Percentiles rank a stretch among this genome's conserved stretches.
Evolutionary conservation across 139 green algal genomes (phyloP).

Genomic region (Astrephomene gubernaculifera): DNA sequence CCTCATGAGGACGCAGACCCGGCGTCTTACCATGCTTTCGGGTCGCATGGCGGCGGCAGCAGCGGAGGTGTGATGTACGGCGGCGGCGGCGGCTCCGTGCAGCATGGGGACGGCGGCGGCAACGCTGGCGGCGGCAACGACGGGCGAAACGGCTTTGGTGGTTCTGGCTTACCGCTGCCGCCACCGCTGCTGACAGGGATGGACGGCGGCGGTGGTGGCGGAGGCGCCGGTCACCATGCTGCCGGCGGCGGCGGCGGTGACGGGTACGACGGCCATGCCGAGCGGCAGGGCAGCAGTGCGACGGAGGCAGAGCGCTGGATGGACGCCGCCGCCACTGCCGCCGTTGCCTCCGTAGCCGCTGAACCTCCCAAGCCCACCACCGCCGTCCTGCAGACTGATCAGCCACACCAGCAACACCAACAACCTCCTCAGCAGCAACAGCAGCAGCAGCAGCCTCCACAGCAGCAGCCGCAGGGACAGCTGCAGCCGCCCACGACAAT

Average conservation of each 20-base stretch:
- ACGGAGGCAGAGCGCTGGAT: neutral
- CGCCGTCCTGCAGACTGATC: neutral
- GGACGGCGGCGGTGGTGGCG: neutral
- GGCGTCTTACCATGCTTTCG: neutral
- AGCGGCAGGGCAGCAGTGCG: slow-evolving; percentile 22
- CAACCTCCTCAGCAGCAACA: neutral
- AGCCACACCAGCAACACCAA: neutral
- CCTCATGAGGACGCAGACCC: neutral
- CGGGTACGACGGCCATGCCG: neutral
- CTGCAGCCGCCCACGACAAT: neutral
- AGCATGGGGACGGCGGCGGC: too few species aligned
- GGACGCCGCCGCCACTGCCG: neutral
- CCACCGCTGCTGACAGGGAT: neutral
- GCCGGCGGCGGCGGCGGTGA: neutral
- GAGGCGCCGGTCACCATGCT: neutral
- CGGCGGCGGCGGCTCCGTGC: neutral
- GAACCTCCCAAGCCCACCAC: neutral
- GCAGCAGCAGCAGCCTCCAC: neutral
- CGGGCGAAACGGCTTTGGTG: neutral
- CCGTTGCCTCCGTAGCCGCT: neutral
- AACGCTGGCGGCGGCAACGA: too few species aligned
- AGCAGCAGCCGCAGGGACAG: neutral
- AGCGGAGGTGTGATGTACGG: neutral
- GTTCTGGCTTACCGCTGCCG: neutral
- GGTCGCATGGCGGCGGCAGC: neutral